phyloP scores from a whole-genome alignment of 768 basidiomycete species.

The Xerocomellus amylosporus region DNA sequence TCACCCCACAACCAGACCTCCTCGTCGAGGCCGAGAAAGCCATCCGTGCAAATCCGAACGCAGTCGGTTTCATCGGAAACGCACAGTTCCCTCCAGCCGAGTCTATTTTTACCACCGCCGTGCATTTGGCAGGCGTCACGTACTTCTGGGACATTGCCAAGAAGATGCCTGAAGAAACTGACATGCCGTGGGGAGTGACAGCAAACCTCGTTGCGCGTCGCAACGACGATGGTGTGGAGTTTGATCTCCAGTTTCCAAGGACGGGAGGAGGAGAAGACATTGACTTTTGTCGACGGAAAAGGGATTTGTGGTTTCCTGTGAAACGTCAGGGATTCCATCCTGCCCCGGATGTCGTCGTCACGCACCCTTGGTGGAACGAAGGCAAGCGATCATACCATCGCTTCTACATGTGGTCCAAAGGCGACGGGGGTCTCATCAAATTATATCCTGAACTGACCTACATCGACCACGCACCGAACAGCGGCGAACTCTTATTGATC shows the following conservation, averaged over 20 bases:
- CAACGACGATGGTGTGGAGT: slow-evolving; percentile 44
- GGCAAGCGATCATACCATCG: slow-evolving; percentile 47
- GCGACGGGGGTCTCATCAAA: slow-evolving; percentile 51
- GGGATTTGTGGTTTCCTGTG: slow-evolving; percentile 34
- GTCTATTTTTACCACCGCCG: slow-evolving; percentile 49
- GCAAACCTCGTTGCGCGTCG: slow-evolving; percentile 55
- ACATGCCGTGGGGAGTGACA: slow-evolving; percentile 63
- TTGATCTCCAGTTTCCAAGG: slow-evolving; percentile 50
- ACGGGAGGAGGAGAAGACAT: slow-evolving; percentile 67
- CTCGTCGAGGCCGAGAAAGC: slow-evolving; percentile 45
- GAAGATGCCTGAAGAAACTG: slow-evolving; percentile 39
- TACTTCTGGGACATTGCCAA: slow-evolving; percentile 62
- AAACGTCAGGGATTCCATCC: slow-evolving; percentile 43
- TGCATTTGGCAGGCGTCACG: slow-evolving; percentile 55
- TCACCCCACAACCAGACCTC: slow-evolving; percentile 41
- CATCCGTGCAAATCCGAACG: slow-evolving; percentile 45
- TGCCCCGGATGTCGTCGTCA: slow-evolving; percentile 48
- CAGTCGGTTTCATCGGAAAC: slow-evolving; percentile 56
- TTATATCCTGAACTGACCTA: slow-evolving; percentile 49
- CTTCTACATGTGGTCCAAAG: slow-evolving; percentile 59
- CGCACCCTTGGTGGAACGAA: slow-evolving; percentile 56
- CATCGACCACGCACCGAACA: slow-evolving; percentile 45
- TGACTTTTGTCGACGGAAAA: slow-evolving; percentile 52
- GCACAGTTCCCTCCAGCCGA: slow-evolving; percentile 47
- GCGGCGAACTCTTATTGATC: slow-evolving; percentile 43